phyloP scores from a whole-genome alignment of 257 asterid genomes.

The Solanum rostratum region DNA sequence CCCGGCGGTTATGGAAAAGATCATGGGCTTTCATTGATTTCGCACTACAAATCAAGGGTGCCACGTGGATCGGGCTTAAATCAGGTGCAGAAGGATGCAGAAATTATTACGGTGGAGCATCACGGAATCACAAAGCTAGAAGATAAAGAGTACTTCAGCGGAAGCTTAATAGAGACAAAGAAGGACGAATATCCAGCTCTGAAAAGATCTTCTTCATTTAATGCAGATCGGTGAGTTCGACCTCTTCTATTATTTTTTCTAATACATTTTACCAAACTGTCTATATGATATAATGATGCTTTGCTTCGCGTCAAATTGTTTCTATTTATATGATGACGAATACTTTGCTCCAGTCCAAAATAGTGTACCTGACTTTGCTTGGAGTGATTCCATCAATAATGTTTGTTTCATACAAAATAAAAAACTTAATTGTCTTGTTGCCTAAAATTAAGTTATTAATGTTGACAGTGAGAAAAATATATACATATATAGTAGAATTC shows the following conservation, averaged over 20 bases:
- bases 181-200: constrained; percentile 42
- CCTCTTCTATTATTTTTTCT: neutral
- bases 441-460: neutral
- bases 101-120: neutral
- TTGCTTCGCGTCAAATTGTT: neutral
- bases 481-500: neutral
- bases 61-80: constrained; percentile 15
- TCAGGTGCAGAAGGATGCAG: neutral
- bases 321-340: neutral
- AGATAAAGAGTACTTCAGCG: constrained; percentile 65
- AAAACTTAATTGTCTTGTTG: neutral
- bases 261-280: neutral
- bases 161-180: constrained; percentile 55
- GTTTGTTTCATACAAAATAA: neutral
- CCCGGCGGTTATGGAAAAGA: constrained; percentile 13
- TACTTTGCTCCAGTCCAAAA: neutral
- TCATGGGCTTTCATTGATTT: constrained; percentile 25
- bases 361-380: neutral
- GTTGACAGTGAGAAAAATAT: neutral
- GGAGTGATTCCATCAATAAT: neutral
- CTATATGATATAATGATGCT: neutral
- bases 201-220: constrained; percentile 69
- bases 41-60: constrained; percentile 30
- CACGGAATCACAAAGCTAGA: constrained; percentile 25
- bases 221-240: constrained; percentile 48